Conservation (phyloP, 139 green algal species). For the Astrephomene gubernaculifera region DNA sequence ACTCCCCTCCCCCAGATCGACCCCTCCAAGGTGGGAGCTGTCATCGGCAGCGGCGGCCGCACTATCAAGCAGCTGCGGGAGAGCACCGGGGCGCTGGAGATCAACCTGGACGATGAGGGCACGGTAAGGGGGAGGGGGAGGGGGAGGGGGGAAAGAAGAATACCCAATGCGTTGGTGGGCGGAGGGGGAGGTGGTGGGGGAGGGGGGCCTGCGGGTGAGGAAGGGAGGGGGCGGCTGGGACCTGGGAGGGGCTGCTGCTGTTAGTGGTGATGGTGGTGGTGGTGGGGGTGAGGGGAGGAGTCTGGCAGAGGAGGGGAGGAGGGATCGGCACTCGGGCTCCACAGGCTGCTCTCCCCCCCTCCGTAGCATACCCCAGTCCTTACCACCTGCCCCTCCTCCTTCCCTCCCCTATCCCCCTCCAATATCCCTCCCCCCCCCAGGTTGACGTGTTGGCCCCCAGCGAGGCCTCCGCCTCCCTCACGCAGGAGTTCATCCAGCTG, state of each 20-base stretch:
- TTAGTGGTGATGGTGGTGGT: background rate
- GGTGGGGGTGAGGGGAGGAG: background rate
- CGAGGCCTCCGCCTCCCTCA: background rate
- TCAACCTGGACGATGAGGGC: slow-evolving; percentile 73
- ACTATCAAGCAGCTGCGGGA: slow-evolving; percentile 80
- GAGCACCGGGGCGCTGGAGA: slow-evolving; percentile 57
- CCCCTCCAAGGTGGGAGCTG: slow-evolving; percentile 67
- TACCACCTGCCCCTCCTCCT: background rate
- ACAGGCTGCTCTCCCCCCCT: background rate
- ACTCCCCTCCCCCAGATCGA: slow-evolving; percentile 41
- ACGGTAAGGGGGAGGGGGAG: slow-evolving; percentile 32
- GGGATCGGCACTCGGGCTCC: background rate
- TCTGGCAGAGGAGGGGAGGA: background rate
- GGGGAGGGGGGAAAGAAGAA: slow-evolving; percentile 41
- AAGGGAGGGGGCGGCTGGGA: background rate
- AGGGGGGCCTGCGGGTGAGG: slow-evolving; percentile 45
- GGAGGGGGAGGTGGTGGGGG: slow-evolving; percentile 16
- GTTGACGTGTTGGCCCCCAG: slow-evolving; percentile 16
- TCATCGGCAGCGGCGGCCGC: slow-evolving; percentile 88
- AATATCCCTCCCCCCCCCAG: slow-evolving; percentile 45
- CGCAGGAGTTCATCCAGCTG: slow-evolving; percentile 44
- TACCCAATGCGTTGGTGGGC: too few species aligned
- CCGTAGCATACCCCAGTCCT: background rate
- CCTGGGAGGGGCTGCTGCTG: too few species aligned
- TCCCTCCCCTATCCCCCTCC: background rate